Conservation (phyloP, 768 basidiomycete genomes). For the Suillus brevipes region DNA sequence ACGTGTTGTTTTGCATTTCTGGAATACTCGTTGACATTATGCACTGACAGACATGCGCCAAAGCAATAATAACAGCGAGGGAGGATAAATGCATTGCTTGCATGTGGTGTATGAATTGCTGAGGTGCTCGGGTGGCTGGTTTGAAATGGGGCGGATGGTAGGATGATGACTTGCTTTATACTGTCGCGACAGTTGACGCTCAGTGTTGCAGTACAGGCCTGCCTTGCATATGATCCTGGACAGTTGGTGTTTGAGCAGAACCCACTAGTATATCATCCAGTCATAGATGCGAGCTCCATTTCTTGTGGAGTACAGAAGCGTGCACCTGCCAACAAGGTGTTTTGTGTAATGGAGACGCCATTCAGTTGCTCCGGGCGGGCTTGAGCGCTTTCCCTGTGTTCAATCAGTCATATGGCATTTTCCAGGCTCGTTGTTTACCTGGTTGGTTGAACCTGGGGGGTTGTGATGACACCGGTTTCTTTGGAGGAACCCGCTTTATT, state of each 20-base stretch:
- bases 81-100: no score
- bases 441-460: not conserved
- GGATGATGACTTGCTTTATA: no score
- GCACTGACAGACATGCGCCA: no score
- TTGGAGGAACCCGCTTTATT: not conserved
- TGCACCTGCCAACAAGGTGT: not conserved
- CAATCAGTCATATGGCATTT: not conserved
- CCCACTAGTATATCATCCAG: not conserved
- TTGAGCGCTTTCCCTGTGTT: not conserved
- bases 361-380: not conserved
- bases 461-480: no score
- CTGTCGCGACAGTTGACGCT: no score
- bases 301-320: not conserved
- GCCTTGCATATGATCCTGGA: no score
- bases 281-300: not conserved
- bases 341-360: not conserved
- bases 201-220: no score
- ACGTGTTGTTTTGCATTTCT: not conserved
- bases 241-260: not conserved
- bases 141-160: no score
- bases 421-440: not conserved
- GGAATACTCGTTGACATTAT: no score
- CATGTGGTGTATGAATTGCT: no score
- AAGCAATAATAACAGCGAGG: no score
- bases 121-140: no score